A percentile compares a stretch with the other conserved stretches of the same genome.
Conservation (phyloP, 2,329 filamentous ascomycete species). For the Pleomassaria siparia region DNA sequence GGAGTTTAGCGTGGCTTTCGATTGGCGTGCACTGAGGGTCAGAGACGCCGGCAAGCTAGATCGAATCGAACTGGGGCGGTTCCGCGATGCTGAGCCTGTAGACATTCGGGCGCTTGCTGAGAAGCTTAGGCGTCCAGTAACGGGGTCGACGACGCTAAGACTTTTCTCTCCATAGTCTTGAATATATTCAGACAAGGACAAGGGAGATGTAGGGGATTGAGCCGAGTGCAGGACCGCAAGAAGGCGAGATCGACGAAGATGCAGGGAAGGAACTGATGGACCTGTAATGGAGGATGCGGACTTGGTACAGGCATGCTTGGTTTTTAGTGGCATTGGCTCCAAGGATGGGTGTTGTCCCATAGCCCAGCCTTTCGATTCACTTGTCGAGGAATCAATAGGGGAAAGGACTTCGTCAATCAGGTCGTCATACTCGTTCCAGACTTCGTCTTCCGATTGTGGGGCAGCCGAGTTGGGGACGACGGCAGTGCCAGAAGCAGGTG, state of each 20-base stretch:
- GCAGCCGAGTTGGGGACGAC: slow-evolving; percentile 64
- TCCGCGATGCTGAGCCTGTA: slow-evolving; percentile 25
- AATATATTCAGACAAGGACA: slow-evolving; percentile 57
- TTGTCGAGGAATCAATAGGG: slow-evolving; percentile 30
- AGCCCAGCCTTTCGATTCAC: slow-evolving; percentile 4
- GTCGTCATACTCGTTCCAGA: slow-evolving; percentile 95
- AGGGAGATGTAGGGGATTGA: slow-evolving; percentile 53
- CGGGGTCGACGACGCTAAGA: slow-evolving; percentile 40
- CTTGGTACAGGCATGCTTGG: slow-evolving; percentile 24
- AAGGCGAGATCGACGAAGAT: slow-evolving; percentile 53
- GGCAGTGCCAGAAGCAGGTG: slow-evolving; percentile 60
- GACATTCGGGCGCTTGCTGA: slow-evolving; percentile 36
- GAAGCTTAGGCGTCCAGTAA: slow-evolving; percentile 41
- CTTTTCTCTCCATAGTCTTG: slow-evolving; percentile 52
- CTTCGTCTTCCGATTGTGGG: slow-evolving; percentile 75
- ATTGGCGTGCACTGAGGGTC: slow-evolving; percentile 32
- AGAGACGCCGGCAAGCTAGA: slow-evolving; percentile 39
- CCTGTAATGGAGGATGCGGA: slow-evolving; percentile 35
- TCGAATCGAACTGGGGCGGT: slow-evolving; percentile 29
- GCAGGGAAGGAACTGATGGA: slow-evolving; percentile 39
- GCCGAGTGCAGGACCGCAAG: slow-evolving; percentile 54
- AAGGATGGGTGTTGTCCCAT: slow-evolving; percentile 19
- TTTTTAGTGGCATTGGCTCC: slow-evolving; percentile 31
- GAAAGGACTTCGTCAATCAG: slow-evolving; percentile 71
- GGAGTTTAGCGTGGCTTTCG: slow-evolving; percentile 32